Percentiles rank a stretch among this genome's conserved stretches.
Evolutionary conservation across 305 asterid species (phyloP).

Genomic region (Solanum hybrid): DNA sequence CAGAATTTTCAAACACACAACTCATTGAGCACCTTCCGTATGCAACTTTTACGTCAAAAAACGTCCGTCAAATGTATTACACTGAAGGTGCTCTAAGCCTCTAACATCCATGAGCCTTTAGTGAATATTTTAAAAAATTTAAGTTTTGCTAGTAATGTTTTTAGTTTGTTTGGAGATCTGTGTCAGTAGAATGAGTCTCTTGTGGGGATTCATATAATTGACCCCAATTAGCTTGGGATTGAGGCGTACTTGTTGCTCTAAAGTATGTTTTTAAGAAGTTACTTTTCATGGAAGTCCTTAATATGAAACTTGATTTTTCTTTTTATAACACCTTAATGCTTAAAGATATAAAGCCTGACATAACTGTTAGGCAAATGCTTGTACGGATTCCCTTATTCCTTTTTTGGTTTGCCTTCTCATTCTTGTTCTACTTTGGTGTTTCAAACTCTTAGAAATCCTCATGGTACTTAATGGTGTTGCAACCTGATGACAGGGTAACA

Average conservation of each 20-base stretch:
- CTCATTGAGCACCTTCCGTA: background rate
- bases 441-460: background rate
- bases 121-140: background rate
- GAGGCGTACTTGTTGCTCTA: background rate
- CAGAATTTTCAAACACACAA: background rate
- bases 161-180: background rate
- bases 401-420: background rate
- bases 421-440: background rate
- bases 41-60: background rate
- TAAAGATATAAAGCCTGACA: background rate
- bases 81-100: background rate
- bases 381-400: background rate
- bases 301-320: background rate
- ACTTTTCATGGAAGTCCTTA: background rate
- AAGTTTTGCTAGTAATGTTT: background rate
- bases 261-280: background rate
- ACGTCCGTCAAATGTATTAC: background rate
- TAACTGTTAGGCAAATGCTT: background rate
- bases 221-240: background rate
- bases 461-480: background rate
- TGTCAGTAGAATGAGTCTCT: background rate
- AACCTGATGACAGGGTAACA: constrained; percentile 47
- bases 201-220: background rate
- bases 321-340: background rate
- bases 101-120: background rate